Evolutionary conservation across 2,329 filamentous ascomycete species (phyloP).

Genomic region (Teratosphaeria pseudoeucalypti): DNA sequence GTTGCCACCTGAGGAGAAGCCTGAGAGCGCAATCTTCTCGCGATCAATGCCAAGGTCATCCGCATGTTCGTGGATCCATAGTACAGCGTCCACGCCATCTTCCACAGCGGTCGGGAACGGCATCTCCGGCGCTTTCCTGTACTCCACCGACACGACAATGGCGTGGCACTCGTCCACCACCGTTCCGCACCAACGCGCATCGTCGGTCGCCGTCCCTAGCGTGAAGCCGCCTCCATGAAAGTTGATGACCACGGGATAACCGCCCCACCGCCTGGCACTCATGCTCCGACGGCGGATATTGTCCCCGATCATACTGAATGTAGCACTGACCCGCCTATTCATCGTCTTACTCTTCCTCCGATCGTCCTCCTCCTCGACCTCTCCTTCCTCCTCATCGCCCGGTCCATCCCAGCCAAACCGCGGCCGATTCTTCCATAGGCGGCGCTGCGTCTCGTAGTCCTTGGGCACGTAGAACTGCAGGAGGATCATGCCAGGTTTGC

Average conservation of each 20-base stretch:
- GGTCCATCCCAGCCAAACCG: not conserved
- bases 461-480: slow-evolving; percentile 53
- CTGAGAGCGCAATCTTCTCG: slow-evolving; percentile 47
- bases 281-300: slow-evolving; percentile 13
- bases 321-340: slow-evolving; percentile 15
- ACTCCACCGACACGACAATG: slow-evolving; percentile 51
- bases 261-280: slow-evolving; percentile 29
- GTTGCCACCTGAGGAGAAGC: slow-evolving; percentile 55
- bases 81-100: slow-evolving; percentile 51
- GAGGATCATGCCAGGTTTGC: slow-evolving; percentile 36
- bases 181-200: slow-evolving; percentile 48
- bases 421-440: slow-evolving; percentile 18
- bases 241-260: slow-evolving; percentile 50
- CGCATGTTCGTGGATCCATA: slow-evolving; percentile 48
- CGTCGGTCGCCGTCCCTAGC: slow-evolving; percentile 49
- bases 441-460: slow-evolving; percentile 35
- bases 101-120: slow-evolving; percentile 55
- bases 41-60: slow-evolving; percentile 47
- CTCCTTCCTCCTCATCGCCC: slow-evolving; percentile 3
- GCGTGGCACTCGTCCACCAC: slow-evolving; percentile 47
- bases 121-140: slow-evolving; percentile 50
- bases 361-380: slow-evolving; percentile 4
- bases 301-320: slow-evolving; percentile 11
- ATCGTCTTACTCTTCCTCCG: slow-evolving; percentile 11
- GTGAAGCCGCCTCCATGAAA: slow-evolving; percentile 57